Evolutionary conservation across 2,329 filamentous ascomycete genomes (phyloP).

Genomic region (Ophiocordyceps unilateralis): DNA sequence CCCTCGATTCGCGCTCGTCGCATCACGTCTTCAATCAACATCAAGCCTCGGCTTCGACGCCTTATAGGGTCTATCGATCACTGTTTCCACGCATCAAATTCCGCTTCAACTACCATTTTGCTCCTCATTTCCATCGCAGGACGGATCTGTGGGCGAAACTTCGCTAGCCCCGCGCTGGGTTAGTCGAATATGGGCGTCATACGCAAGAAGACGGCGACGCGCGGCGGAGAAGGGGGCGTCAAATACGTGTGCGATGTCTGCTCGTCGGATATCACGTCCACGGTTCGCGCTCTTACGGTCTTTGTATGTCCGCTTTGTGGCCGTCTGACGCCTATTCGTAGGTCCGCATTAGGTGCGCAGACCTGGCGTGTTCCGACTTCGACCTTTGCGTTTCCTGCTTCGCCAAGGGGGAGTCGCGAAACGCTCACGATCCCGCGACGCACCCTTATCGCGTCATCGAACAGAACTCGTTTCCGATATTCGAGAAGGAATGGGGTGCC

Average conservation of each 20-base stretch:
- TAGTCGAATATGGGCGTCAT: constrained; percentile 66
- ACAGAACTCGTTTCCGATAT: constrained; percentile 96
- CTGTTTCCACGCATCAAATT: neutral
- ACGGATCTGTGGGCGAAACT: too few relatives aligned
- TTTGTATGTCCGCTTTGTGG: neutral
- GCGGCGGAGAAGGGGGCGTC: constrained; percentile 72
- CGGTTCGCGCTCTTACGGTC: constrained; percentile 38
- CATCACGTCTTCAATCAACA: neutral
- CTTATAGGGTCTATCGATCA: neutral
- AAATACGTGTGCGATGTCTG: constrained; percentile 98
- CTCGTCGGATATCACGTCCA: constrained; percentile 91
- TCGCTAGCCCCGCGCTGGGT: neutral
- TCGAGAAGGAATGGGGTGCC: constrained; percentile 85
- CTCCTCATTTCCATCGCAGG: neutral
- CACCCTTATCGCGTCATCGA: constrained; percentile 91
- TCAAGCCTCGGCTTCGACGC: neutral
- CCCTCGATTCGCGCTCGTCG: too few relatives aligned
- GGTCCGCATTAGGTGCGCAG: constrained; percentile 90
- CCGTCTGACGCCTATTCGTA: constrained; percentile 16
- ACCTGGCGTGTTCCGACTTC: constrained; percentile 72
- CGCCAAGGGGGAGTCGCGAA: constrained; percentile 60
- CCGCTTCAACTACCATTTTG: neutral
- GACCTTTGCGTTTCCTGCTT: constrained; percentile 96
- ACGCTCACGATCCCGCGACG: constrained; percentile 69
- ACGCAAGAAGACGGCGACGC: constrained; percentile 79